Percentiles rank a stretch among this genome's conserved stretches.
Conservation (phyloP, 345 rosid genomes). For the Corymbia maculata region DNA sequence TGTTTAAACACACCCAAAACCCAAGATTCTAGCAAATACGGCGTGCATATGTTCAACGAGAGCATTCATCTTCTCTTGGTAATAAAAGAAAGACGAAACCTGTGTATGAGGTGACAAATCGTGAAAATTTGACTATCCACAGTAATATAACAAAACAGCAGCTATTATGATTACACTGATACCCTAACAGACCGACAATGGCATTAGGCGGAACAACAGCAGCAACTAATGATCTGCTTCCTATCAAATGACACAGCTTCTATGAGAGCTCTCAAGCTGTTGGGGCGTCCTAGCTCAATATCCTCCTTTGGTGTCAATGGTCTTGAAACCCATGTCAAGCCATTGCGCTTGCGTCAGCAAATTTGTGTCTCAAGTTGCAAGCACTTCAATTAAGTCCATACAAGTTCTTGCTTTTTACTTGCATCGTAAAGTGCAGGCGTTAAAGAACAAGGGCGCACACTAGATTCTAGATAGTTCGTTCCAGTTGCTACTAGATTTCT, state of each 20-base stretch:
- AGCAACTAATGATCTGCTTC: neutral
- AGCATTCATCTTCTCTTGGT: conserved; percentile 84
- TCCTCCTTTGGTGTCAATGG: neutral
- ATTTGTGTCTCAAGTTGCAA: neutral
- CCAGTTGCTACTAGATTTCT: neutral
- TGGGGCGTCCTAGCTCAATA: neutral
- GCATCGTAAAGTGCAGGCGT: neutral
- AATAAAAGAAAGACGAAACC: conserved; percentile 82
- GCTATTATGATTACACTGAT: neutral
- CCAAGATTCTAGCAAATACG: conserved; percentile 93
- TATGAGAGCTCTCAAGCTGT: neutral
- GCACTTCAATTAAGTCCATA: neutral
- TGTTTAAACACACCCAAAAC: conserved; percentile 86
- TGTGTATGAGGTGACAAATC: neutral
- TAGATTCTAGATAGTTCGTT: neutral
- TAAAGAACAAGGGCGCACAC: neutral
- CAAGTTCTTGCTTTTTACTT: neutral
- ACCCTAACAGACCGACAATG: neutral
- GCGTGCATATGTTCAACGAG: conserved; percentile 91
- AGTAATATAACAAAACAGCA: neutral
- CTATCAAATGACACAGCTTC: neutral
- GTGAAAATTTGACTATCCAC: neutral
- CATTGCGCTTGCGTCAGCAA: neutral
- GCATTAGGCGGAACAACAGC: neutral
- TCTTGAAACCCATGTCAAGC: neutral